These are phyloP conservation scores for Saururus chinensis DNA, from an alignment of 164 flowering plant genomes.

Conservation along the genomic window DNA sequence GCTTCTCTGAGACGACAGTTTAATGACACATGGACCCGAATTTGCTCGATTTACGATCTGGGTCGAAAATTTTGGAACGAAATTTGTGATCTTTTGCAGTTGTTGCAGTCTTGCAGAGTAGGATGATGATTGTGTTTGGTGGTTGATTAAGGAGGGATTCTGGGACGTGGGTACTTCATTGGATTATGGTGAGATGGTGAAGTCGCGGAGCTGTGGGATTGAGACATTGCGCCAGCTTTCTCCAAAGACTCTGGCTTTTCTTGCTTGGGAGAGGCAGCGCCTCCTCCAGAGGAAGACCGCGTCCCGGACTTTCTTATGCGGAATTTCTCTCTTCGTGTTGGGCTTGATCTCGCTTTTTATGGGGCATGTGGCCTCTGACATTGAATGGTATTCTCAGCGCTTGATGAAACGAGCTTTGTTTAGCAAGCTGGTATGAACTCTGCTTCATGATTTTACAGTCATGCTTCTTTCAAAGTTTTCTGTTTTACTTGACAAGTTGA, in stretches of 20 bases:
- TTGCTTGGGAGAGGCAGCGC: conserved; percentile 21
- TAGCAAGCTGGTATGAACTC: conserved; percentile 14
- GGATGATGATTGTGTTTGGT: too few relatives aligned
- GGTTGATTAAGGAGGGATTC: not conserved
- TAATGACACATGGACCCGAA: too few relatives aligned
- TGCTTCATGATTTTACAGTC: too few relatives aligned
- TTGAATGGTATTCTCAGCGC: conserved; percentile 77
- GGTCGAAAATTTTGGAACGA: too few relatives aligned
- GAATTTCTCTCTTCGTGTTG: conserved; percentile 58
- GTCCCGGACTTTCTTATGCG: conserved; percentile 55
- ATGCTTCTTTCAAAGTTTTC: not conserved
- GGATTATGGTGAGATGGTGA: not conserved
- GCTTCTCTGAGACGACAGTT: too few relatives aligned
- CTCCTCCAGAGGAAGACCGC: conserved; percentile 28
- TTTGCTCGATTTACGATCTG: too few relatives aligned
- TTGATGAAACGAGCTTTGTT: conserved; percentile 26
- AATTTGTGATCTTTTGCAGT: not conserved
- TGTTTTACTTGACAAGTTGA: not conserved
- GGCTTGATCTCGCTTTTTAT: conserved; percentile 77
- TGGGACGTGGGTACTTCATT: not conserved
- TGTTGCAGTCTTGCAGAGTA: too few relatives aligned
- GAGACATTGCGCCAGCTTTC: conserved; percentile 1
- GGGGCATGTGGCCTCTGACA: conserved; percentile 72
- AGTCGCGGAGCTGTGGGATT: not conserved
- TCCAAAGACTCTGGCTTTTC: conserved; percentile 1